Evolutionary conservation across 495 filamentous ascomycete genomes (phyloP).

Genomic region (Aspergillus homomorphus): DNA sequence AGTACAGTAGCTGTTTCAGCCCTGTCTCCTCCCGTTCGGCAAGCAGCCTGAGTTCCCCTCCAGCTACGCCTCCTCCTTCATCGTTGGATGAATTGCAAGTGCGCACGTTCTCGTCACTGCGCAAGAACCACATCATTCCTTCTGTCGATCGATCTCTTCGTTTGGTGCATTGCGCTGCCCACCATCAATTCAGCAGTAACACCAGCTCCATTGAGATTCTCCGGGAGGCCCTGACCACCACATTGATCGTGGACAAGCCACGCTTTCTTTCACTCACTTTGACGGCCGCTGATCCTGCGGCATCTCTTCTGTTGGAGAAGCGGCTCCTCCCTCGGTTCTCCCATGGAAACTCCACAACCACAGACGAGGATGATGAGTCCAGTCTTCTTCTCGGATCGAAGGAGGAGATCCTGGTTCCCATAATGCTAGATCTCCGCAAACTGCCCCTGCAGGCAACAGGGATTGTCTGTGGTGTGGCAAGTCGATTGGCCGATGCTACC

Average conservation of each 20-base stretch:
- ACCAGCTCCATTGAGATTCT: conserved; percentile 47
- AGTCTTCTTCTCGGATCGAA: conserved; percentile 71
- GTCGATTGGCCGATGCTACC: conserved; percentile 62
- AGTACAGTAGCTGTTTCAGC: conserved; percentile 22
- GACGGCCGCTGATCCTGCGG: conserved; percentile 76
- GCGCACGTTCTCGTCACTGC: conserved; percentile 75
- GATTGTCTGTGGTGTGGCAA: conserved; percentile 89
- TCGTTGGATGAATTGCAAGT: conserved; percentile 74
- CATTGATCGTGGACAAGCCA: conserved; percentile 63
- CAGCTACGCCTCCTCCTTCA: conserved; percentile 73
- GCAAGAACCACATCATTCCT: conserved; percentile 69
- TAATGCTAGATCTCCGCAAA: conserved; percentile 79
- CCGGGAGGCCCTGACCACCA: conserved; percentile 40
- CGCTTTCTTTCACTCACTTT: conserved; percentile 84
- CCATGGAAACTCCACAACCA: conserved; percentile 44
- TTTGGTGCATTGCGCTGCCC: conserved; percentile 81
- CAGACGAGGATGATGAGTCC: conserved; percentile 42
- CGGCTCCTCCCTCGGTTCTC: conserved; percentile 57
- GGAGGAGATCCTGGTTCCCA: conserved; percentile 78
- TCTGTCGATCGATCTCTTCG: conserved; percentile 63
- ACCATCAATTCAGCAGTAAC: conserved; percentile 46
- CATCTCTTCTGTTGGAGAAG: conserved; percentile 75
- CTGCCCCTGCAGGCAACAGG: conserved; percentile 87
- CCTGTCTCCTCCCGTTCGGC: conserved; percentile 29
- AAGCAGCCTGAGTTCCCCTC: conserved; percentile 41